Conservation (phyloP, 1,284 basidiomycete genomes). For the Psilocybe mexicana region DNA sequence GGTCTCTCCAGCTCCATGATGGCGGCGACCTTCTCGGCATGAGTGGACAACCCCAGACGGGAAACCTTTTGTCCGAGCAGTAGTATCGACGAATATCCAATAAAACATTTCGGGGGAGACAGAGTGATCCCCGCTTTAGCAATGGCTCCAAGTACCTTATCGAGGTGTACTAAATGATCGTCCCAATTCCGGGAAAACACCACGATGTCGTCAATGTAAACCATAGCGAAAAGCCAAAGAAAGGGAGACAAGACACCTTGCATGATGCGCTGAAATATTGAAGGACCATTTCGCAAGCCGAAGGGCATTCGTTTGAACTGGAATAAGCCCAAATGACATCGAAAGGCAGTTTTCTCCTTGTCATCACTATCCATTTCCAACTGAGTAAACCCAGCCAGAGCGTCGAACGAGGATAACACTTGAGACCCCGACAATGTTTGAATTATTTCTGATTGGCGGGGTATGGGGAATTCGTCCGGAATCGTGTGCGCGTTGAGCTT, state of each 20-base stretch:
- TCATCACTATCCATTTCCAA: constrained; percentile 31
- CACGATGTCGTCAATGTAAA: constrained; percentile 42
- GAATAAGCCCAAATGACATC: constrained; percentile 37
- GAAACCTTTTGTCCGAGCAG: constrained; percentile 28
- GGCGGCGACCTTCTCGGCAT: constrained; percentile 30
- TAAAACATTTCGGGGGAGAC: constrained; percentile 34
- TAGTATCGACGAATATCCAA: constrained; percentile 35
- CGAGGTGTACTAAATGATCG: constrained; percentile 35
- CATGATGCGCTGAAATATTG: constrained; percentile 43
- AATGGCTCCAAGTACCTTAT: constrained; percentile 25
- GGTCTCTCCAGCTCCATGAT: constrained; percentile 22
- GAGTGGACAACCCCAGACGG: constrained; percentile 29
- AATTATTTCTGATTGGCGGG: constrained; percentile 39
- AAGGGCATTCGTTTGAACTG: constrained; percentile 46
- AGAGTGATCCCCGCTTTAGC: constrained; percentile 31
- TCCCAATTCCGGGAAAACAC: constrained; percentile 31
- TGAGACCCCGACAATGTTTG: constrained; percentile 34
- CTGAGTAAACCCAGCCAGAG: constrained; percentile 42
- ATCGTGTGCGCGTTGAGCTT: constrained; percentile 25
- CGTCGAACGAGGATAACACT: constrained; percentile 37
- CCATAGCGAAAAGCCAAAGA: constrained; percentile 39
- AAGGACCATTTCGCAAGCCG: constrained; percentile 39
- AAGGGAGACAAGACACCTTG: constrained; percentile 36
- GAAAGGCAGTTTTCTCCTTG: constrained; percentile 36
- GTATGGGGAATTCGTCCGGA: constrained; percentile 43